These are phyloP conservation scores for Physcomitrium patens DNA, from an alignment of 225 moss, liverwort and hornwort genomes.

Conservation along the genomic window DNA sequence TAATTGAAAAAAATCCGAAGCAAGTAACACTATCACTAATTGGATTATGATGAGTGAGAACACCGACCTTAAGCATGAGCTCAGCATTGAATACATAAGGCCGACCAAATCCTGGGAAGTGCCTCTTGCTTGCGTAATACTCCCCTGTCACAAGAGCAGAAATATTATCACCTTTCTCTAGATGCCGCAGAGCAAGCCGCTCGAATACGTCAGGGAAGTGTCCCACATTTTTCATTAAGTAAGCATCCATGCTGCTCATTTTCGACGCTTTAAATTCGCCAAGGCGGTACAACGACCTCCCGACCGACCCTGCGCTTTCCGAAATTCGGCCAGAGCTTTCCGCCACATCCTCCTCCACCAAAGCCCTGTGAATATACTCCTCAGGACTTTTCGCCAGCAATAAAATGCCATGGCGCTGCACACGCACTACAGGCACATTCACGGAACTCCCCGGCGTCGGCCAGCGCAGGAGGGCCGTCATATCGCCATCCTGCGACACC, in stretches of 20 bases:
- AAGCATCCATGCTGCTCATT: constrained; percentile 65
- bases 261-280: constrained; percentile 62
- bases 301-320: constrained; percentile 64
- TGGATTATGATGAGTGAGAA: background rate
- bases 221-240: constrained; percentile 91
- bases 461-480: constrained; percentile 91
- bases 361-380: constrained; percentile 77
- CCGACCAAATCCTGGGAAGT: constrained; percentile 93
- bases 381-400: constrained; percentile 77
- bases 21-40: background rate
- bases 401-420: constrained; percentile 60
- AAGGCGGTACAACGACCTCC: constrained; percentile 54
- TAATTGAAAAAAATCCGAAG: constrained; percentile 9
- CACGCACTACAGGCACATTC: constrained; percentile 89
- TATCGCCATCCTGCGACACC: constrained; percentile 50
- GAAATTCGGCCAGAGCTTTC: constrained; percentile 44
- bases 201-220: constrained; percentile 94
- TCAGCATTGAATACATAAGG: constrained; percentile 95
- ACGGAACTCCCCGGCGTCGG: constrained; percentile 80
- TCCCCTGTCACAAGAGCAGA: constrained; percentile 95
- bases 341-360: constrained; percentile 79
- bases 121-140: constrained; percentile 82
- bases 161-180: constrained; percentile 72
- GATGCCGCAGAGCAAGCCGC: constrained; percentile 74
- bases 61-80: constrained; percentile 71